phyloP scores from a whole-genome alignment of 78 protist genomes.

The slime mould (Dictyostelium discoideum) region DNA sequence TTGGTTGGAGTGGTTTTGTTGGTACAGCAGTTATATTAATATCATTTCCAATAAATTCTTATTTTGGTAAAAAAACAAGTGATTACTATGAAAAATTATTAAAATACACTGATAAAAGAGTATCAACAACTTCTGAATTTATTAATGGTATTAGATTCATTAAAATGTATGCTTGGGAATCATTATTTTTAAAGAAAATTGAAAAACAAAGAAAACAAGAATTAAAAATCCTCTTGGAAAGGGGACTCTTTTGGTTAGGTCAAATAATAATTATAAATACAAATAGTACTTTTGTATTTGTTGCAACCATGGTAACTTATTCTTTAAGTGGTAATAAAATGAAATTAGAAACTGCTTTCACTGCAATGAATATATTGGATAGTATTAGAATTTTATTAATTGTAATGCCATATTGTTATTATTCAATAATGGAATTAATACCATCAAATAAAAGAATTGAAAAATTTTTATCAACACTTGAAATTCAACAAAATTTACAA shows the following conservation, averaged over 20 bases:
- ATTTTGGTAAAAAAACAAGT: background rate
- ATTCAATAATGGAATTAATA: background rate
- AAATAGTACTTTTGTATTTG: slow-evolving; percentile 15
- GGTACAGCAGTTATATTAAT: slow-evolving; percentile 14
- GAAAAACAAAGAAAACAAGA: background rate
- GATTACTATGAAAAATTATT: background rate
- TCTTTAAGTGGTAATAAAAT: slow-evolving; percentile 3
- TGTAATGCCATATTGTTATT: slow-evolving; percentile 6
- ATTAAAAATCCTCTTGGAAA: background rate
- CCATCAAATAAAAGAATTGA: slow-evolving; percentile 26
- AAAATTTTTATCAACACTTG: background rate
- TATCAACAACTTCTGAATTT: background rate
- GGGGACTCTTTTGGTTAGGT: background rate
- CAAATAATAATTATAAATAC: background rate
- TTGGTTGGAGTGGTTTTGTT: slow-evolving; percentile 42
- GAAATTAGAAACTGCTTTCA: slow-evolving; percentile 35
- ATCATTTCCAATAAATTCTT: background rate
- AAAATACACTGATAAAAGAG: slow-evolving; percentile 13
- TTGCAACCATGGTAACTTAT: slow-evolving; percentile 7
- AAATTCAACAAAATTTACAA: background rate
- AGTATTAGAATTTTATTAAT: slow-evolving; percentile 17
- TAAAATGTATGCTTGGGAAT: slow-evolving; percentile 61
- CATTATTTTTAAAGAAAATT: slow-evolving; percentile 7
- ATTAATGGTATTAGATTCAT: slow-evolving; percentile 42
- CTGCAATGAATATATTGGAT: slow-evolving; percentile 23